Evolutionary conservation across 345 rosid species (phyloP).

Genomic region (Eucalyptus regnans): DNA sequence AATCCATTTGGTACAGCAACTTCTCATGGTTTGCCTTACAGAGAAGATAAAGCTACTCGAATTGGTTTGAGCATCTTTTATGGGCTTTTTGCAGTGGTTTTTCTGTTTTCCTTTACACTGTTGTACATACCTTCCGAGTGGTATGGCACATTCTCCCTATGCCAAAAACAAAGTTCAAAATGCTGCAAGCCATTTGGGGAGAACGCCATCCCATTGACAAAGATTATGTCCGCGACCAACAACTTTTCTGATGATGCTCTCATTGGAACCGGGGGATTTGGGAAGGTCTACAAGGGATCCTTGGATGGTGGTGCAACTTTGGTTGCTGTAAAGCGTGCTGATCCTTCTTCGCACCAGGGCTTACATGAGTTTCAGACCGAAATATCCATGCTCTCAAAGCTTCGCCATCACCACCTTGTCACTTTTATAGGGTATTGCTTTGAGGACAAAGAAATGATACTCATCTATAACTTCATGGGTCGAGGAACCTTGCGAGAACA

Average conservation of each 20-base stretch:
- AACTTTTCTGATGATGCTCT: constrained; percentile 4
- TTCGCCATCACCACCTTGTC: constrained; percentile 21
- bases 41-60: no score
- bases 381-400: constrained; percentile 23
- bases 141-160: neutral
- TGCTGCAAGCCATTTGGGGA: neutral
- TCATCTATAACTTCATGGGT: constrained; percentile 22
- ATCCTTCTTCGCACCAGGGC: constrained; percentile 21
- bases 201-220: constrained; percentile 8
- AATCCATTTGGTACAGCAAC: neutral
- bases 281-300: constrained; percentile 19
- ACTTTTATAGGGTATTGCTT: constrained; percentile 24
- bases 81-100: neutral
- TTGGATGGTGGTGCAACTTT: neutral
- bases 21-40: neutral
- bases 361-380: constrained; percentile 22
- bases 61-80: accelerated
- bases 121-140: neutral
- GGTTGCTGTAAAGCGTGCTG: constrained; percentile 29
- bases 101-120: neutral
- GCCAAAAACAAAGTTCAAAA: neutral
- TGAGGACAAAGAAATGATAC: constrained; percentile 25
- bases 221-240: constrained; percentile 7
- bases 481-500: constrained; percentile 9
- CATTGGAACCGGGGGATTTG: constrained; percentile 26